A percentile compares a stretch with the other conserved stretches of the same genome.
Conservation (phyloP, 169 alveolate species). For the Perkinsus chesapeaki region DNA sequence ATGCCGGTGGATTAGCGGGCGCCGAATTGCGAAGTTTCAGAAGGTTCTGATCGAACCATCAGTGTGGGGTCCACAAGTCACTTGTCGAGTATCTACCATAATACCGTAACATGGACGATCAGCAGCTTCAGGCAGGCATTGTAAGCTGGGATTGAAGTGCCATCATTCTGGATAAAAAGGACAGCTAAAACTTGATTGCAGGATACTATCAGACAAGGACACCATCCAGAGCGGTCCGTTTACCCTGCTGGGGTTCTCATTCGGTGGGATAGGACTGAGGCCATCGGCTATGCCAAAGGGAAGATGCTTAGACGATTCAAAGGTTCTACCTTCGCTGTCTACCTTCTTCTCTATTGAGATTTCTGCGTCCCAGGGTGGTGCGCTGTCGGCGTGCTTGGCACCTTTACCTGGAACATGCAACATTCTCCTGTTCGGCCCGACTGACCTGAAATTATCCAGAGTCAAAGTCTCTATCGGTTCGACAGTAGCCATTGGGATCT, state of each 20-base stretch:
- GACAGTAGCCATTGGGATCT: neutral
- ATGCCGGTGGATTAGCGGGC: too few species aligned
- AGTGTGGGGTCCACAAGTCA: neutral
- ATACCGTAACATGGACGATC: neutral
- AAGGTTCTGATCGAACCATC: too few species aligned
- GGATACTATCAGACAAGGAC: neutral
- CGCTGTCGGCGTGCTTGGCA: neutral
- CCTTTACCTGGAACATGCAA: neutral
- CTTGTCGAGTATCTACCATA: neutral
- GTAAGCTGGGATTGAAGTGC: neutral
- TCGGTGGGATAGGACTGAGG: neutral
- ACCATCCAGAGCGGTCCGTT: neutral
- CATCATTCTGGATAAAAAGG: too few species aligned
- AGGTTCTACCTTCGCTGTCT: too few species aligned
- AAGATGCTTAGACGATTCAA: neutral
- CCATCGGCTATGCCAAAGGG: neutral
- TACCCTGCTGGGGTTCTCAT: neutral
- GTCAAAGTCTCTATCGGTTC: neutral
- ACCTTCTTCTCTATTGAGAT: too few species aligned
- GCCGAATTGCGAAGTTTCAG: too few species aligned
- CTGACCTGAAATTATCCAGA: neutral
- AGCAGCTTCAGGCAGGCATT: neutral
- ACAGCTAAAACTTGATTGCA: too few species aligned
- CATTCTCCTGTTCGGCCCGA: neutral
- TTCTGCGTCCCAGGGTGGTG: too few species aligned